Base-by-base conservation (phyloP, 2,329 filamentous ascomycete species). In the Sordariomycetes sp. region DNA sequence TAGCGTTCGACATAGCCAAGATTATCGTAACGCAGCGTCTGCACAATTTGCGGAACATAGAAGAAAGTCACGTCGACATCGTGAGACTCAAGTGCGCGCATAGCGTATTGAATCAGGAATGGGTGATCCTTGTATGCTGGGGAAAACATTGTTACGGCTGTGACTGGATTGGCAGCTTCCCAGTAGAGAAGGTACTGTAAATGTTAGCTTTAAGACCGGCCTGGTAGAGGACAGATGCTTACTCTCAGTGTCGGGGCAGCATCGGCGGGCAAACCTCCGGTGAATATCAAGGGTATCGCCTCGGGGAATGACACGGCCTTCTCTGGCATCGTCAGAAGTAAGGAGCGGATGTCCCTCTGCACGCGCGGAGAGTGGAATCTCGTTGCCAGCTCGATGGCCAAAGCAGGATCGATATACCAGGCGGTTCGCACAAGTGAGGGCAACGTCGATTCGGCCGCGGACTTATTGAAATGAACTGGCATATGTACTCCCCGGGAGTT, bases 1-100 rank as follows among this genome's bases (percentile, higher is more conserved):
- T 95, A 98, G 29, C 90, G 76, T 58, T 95, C 87, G 3, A 95
- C 88, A 51, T 98, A 98, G 36, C 92, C 92, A 17, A 98, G 68
- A 10, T 73, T 75, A 65, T 99, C 92, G 48, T 96, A 95, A 35
- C 92, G 82, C 28, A 99, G 71, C 28, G 86, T 83, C 56, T 99
- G 92, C 11, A 98, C 92, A 46, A 98, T 93, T 54, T 99, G 92
- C 6, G 93, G 92, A 3, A 99, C 92, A 51, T 95, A 96, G 61
- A 96, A 98, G 68, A 99, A 98, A 0, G 90, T 94, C 15, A 96
- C 79, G 53, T 96, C 92, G n/a, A 95, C 81, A 0, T 87, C 82
- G 50, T 98, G 92, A 46, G 83, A 88, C 53, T 98, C 92, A 31
- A 99, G 61, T 4, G 92, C 86, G 48, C 88, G 78, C 80, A 98